A percentile compares a stretch with the other conserved stretches of the same genome.
Conservation (phyloP, 2,329 filamentous ascomycete species). For the Sclerotinia sclerotiorum region DNA sequence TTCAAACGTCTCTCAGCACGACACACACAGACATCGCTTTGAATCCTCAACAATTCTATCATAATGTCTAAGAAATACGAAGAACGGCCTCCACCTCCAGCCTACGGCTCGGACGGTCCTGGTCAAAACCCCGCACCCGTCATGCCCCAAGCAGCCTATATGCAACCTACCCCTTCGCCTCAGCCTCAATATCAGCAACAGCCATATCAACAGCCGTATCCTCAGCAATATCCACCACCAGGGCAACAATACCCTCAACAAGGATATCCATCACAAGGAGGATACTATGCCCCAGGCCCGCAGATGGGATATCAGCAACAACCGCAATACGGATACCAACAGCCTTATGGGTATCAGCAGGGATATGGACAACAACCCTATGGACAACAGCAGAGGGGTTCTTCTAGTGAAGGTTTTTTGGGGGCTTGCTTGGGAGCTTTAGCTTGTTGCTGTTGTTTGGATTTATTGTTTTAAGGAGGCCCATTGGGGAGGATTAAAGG, state of each 20-base stretch:
- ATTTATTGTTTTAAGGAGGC: slow-evolving; percentile 47
- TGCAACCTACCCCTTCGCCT: slow-evolving; percentile 15
- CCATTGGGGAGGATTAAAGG: not conserved
- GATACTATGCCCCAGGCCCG: slow-evolving; percentile 33
- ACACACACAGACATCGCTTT: not conserved
- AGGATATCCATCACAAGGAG: slow-evolving; percentile 24
- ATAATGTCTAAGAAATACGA: slow-evolving; percentile 31
- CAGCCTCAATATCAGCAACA: slow-evolving; percentile 30
- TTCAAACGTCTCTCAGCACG: not conserved
- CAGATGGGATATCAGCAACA: slow-evolving; percentile 33
- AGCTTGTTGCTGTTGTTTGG: slow-evolving; percentile 54
- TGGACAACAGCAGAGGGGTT: slow-evolving; percentile 42
- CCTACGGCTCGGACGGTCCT: slow-evolving; percentile 29
- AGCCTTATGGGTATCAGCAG: slow-evolving; percentile 33
- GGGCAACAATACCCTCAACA: slow-evolving; percentile 23
- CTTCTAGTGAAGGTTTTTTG: slow-evolving; percentile 44
- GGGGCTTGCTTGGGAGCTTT: slow-evolving; percentile 46
- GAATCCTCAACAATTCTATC: slow-evolving; percentile 5
- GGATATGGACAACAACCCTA: slow-evolving; percentile 28
- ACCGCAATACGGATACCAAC: slow-evolving; percentile 24
- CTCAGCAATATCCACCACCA: slow-evolving; percentile 23
- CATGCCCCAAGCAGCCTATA: slow-evolving; percentile 31
- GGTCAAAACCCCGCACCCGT: slow-evolving; percentile 13
- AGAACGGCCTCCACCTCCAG: slow-evolving; percentile 32
- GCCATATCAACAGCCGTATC: slow-evolving; percentile 24